These are phyloP conservation scores for Termitomyces eurrhizus DNA, from an alignment of 768 basidiomycete genomes.

Conservation along the genomic window DNA sequence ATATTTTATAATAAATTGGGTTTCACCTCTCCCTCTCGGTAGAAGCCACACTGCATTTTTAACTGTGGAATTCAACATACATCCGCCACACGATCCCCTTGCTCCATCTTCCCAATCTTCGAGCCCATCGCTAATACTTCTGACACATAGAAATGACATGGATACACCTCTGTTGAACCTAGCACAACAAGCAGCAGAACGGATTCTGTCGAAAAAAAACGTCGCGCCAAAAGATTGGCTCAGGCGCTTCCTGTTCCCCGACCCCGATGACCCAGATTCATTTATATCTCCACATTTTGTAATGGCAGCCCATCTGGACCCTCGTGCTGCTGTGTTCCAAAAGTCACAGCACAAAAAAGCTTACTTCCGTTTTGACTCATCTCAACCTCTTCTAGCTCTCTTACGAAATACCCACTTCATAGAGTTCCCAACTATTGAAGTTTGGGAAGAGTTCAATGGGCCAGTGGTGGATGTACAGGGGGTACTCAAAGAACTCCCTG, in stretches of 20 bases:
- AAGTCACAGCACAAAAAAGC: constrained; percentile 25
- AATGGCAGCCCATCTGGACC: constrained; percentile 44
- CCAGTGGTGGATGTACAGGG: constrained; percentile 56
- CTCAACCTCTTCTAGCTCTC: constrained; percentile 38
- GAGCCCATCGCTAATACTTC: constrained; percentile 41
- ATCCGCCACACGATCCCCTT: constrained; percentile 47
- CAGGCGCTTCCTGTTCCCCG: constrained; percentile 44
- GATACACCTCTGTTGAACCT: constrained; percentile 45
- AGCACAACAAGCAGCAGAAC: constrained; percentile 30
- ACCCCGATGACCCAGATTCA: constrained; percentile 51
- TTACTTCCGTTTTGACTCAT: constrained; percentile 58
- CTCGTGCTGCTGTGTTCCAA: constrained; percentile 23
- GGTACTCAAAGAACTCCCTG: constrained; percentile 27
- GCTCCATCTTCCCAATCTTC: constrained; percentile 32
- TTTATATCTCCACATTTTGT: constrained; percentile 59
- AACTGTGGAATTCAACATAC: constrained; percentile 70
- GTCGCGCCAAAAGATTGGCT: constrained; percentile 51
- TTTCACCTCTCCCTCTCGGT: constrained; percentile 6
- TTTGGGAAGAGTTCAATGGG: constrained; percentile 69
- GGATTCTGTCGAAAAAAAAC: constrained; percentile 29
- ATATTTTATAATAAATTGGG: constrained; percentile 5
- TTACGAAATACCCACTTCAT: constrained; percentile 66
- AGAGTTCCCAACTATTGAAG: constrained; percentile 81
- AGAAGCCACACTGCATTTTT: constrained; percentile 68
- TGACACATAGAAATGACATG: constrained; percentile 63